Percentiles rank a stretch among this genome's conserved stretches.
Conservation (phyloP, 2,329 filamentous ascomycete genomes). For the Acephala macrosclerotiorum region DNA sequence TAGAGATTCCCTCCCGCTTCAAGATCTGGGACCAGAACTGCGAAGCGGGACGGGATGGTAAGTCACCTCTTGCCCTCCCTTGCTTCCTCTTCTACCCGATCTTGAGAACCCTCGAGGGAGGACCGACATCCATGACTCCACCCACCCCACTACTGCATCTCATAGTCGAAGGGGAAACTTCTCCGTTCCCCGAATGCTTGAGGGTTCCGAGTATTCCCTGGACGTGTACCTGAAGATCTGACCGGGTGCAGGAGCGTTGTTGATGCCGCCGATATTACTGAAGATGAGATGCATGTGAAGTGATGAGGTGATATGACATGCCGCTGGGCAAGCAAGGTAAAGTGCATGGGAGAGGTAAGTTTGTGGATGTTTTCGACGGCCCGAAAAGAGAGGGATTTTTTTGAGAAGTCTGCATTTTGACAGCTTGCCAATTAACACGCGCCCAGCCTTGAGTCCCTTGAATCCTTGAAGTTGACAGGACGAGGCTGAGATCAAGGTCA, state of each 20-base stretch:
- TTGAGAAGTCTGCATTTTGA: no score
- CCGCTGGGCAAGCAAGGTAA: not conserved
- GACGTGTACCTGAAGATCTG: constrained; percentile 12
- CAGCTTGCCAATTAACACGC: not conserved
- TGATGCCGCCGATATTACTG: not conserved
- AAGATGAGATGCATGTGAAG: not conserved
- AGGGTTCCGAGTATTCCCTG: no score
- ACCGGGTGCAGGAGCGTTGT: not conserved
- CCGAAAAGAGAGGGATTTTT: no score
- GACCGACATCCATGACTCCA: not conserved
- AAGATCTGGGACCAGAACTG: not conserved
- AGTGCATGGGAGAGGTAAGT: not conserved
- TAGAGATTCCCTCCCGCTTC: not conserved
- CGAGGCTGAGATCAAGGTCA: no score
- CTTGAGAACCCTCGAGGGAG: not conserved
- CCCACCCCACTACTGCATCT: not conserved
- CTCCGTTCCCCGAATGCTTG: not conserved
- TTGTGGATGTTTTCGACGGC: no score
- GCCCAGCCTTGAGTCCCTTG: not conserved
- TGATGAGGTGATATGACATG: not conserved
- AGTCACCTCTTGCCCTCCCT: not conserved
- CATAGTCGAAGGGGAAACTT: not conserved
- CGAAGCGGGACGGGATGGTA: constrained; percentile 5
- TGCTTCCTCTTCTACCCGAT: not conserved
- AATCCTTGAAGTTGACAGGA: no score